phyloP scores from a whole-genome alignment of 2,329 filamentous ascomycete species.

The Paraphoma chrysanthemicola region DNA sequence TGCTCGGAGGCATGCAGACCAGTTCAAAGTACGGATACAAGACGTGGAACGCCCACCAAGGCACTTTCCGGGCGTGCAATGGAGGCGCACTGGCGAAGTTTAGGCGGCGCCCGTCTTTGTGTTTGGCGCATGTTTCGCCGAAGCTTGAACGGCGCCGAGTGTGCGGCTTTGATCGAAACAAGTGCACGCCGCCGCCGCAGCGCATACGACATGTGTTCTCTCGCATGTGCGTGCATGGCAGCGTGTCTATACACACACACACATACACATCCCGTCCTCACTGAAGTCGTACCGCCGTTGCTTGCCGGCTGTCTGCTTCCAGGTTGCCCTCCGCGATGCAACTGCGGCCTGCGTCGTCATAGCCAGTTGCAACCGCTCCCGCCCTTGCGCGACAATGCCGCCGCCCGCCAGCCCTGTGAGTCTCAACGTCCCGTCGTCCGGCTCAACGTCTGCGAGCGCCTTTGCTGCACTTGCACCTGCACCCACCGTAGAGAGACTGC shows the following conservation, averaged over 20 bases:
- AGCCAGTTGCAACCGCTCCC: slow-evolving; percentile 2
- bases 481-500: background rate
- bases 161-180: background rate
- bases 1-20: too few relatives aligned
- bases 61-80: too few relatives aligned
- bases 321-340: background rate
- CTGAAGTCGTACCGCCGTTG: background rate
- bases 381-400: slow-evolving; percentile 24
- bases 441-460: background rate
- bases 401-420: slow-evolving; percentile 44
- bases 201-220: background rate
- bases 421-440: background rate
- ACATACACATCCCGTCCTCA: background rate
- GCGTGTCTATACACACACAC: slow-evolving; percentile 1
- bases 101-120: background rate
- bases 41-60: too few relatives aligned
- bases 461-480: background rate
- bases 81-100: background rate
- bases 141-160: background rate
- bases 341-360: slow-evolving; percentile 17
- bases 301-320: background rate
- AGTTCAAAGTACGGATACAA: too few relatives aligned
- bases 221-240: slow-evolving; percentile 4
- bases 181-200: background rate
- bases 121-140: slow-evolving; percentile 13